A percentile compares a stretch with the other conserved stretches of the same genome.
These are phyloP conservation scores for Talaromyces nanjingensis DNA, from an alignment of 495 filamentous ascomycete genomes.

Conservation along the genomic window DNA sequence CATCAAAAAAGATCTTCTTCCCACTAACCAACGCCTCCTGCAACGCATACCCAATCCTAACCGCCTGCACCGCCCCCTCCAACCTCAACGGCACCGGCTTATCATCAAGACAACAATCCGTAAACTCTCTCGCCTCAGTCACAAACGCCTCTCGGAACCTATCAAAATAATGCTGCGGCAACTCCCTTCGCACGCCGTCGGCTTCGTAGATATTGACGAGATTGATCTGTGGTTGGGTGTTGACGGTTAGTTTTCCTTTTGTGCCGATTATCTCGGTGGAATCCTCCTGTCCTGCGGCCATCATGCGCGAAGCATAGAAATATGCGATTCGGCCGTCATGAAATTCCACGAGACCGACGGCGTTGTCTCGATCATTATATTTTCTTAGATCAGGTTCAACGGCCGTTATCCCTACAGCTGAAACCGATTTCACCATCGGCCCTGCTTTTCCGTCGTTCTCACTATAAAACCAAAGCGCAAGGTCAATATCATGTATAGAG, in stretches of 20 bases:
- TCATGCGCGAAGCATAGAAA: conserved; percentile 54
- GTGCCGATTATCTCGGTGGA: conserved; percentile 60
- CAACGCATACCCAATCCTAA: conserved; percentile 40
- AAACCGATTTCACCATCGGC: conserved; percentile 37
- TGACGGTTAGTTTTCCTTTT: conserved; percentile 51
- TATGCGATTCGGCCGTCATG: conserved; percentile 54
- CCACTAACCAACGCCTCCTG: conserved; percentile 51
- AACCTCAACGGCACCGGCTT: conserved; percentile 7
- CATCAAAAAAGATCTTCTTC: conserved; percentile 49
- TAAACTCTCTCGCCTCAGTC: conserved; percentile 55
- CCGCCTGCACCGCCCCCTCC: not conserved
- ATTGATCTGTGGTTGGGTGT: conserved; percentile 43
- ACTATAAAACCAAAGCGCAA: conserved; percentile 49
- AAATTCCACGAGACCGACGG: conserved; percentile 58
- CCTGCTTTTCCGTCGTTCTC: conserved; percentile 32
- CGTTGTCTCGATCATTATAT: conserved; percentile 56
- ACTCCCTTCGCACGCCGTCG: conserved; percentile 45
- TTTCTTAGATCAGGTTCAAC: conserved; percentile 53
- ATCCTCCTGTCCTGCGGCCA: conserved; percentile 58
- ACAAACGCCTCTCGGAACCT: conserved; percentile 59
- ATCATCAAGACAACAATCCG: conserved; percentile 45
- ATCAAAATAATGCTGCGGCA: conserved; percentile 52
- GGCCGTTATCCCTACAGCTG: conserved; percentile 49
- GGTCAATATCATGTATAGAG: conserved; percentile 52
- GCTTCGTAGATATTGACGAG: conserved; percentile 46